Percentiles rank a stretch among this genome's conserved stretches.
These are phyloP conservation scores for Eucommia ulmoides DNA, from an alignment of 257 asterid genomes.

Conservation along the genomic window DNA sequence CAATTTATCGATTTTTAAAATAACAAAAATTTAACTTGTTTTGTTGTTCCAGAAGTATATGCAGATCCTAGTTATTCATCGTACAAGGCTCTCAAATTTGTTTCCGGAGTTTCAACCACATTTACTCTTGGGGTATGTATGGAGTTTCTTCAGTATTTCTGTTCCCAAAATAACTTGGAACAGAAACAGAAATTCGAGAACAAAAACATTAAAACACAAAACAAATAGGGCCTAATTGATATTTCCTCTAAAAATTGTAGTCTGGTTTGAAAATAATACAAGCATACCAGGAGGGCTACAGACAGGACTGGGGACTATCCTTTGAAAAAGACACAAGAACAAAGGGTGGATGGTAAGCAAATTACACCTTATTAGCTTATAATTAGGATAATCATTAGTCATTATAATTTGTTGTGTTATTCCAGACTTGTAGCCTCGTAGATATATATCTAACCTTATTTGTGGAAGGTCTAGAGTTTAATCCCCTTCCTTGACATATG, in stretches of 20 bases:
- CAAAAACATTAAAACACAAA: too few species aligned
- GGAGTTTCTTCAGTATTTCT: not conserved
- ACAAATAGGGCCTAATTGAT: too few species aligned
- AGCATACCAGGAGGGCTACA: slow-evolving; percentile 76
- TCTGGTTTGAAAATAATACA: slow-evolving; percentile 78
- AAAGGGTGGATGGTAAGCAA: slow-evolving; percentile 86
- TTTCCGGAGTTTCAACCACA: slow-evolving; percentile 71
- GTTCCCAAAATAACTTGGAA: not conserved
- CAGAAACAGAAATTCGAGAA: too few species aligned
- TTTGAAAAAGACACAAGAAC: slow-evolving; percentile 91
- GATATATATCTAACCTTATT: too few species aligned
- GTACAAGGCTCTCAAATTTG: slow-evolving; percentile 62
- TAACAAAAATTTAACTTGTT: too few species aligned
- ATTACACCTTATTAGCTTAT: not conserved
- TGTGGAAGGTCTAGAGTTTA: too few species aligned
- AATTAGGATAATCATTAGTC: too few species aligned
- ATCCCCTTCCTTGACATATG: too few species aligned
- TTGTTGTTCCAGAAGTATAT: slow-evolving; percentile 64
- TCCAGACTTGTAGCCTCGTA: too few species aligned
- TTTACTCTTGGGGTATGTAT: slow-evolving; percentile 77
- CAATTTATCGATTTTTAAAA: too few species aligned
- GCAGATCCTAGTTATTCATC: slow-evolving; percentile 86
- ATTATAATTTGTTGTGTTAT: too few species aligned
- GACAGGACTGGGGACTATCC: slow-evolving; percentile 94
- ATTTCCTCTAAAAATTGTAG: slow-evolving; percentile 20